Evolutionary conservation across 805 yeast genomes (phyloP).

Genomic region (Cyberlindnera bimundalis): DNA sequence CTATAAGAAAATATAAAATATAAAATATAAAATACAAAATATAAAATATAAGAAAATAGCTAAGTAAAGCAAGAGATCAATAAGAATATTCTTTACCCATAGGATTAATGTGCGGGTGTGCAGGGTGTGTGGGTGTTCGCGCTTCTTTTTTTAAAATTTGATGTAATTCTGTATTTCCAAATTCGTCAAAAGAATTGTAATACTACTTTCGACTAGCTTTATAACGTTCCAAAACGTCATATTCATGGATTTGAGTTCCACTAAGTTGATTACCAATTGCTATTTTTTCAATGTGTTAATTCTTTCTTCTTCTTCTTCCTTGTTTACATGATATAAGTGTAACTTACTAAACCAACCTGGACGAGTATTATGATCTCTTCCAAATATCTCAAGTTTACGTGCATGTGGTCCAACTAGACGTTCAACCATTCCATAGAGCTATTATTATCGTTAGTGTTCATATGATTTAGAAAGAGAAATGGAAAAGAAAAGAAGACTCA

Average conservation of each 20-base stretch:
- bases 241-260: constrained; percentile 55
- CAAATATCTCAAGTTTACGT: constrained; percentile 84
- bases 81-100: too few relatives aligned
- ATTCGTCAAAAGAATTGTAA: background rate
- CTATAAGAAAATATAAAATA: too few relatives aligned
- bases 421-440: constrained; percentile 76
- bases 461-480: background rate
- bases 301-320: too few relatives aligned
- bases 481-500: constrained; percentile 7
- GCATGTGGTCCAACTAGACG: constrained; percentile 74
- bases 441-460: constrained; percentile 26
- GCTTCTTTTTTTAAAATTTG: too few relatives aligned
- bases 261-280: constrained; percentile 75
- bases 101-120: too few relatives aligned
- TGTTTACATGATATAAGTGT: too few relatives aligned
- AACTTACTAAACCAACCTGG: constrained; percentile 77
- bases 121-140: too few relatives aligned
- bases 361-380: constrained; percentile 78
- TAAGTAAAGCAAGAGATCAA: too few relatives aligned
- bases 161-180: constrained; percentile 9
- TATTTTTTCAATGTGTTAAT: constrained; percentile 8
- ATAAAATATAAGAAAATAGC: too few relatives aligned
- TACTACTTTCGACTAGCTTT: constrained; percentile 1
- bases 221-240: constrained; percentile 41
- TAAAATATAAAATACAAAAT: too few relatives aligned